Evolutionary conservation across 2,329 filamentous ascomycete genomes (phyloP), one percentile per base, ranked within the genome.

Genomic region (Chaetothyriales sp.): DNA sequence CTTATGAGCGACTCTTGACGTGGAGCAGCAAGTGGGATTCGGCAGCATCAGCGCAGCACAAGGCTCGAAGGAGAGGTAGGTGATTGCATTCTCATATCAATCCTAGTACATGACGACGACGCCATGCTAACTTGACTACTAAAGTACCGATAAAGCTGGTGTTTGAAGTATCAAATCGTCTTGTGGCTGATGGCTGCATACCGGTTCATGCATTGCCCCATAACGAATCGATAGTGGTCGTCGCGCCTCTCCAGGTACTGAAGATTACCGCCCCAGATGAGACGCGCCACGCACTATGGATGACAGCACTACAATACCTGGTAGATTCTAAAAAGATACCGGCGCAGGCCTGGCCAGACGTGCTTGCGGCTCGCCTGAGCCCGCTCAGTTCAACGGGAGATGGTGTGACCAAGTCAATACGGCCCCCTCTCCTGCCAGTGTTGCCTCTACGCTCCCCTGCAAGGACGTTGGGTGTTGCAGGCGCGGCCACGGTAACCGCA

Each of bases 1-100:
- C 43, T 10, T 47, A 47, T 25, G 45, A 47, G 20, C 19, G 45
- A 5, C 45, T 26, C 3, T 32, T 47, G 26, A 18, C 26, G 18
- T 47, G 45, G 45, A 47, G 45, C 28, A 26, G 20, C 26, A 47
- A 47, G 28, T 47, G 45, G 45, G 45, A 47, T 18, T 26, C 45
- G 19, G 18, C 28, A 32, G 45, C 22, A 20, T 26, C 45, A 12
- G 19, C 45, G 10, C 45, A 32, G 26, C 45, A 47, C 22, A 47
- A 47, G 20, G 18, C 18, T 22, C 22, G 26, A 22, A 47, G 45
- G 26, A 47, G 28, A 47, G 45, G 45, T 47, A 28, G 2, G 45
- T 18, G 32, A 15, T 39, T 39, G 8, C 12, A 15, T 39, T 5
- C 2, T 12, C 10, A 36, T 3, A 39, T 32, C 7, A 4, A 39